A percentile compares a stretch with the other conserved stretches of the same genome.
These are phyloP conservation scores for Avena eriantha DNA, from an alignment of 176 grass and related monocot genomes.

Conservation along the genomic window DNA sequence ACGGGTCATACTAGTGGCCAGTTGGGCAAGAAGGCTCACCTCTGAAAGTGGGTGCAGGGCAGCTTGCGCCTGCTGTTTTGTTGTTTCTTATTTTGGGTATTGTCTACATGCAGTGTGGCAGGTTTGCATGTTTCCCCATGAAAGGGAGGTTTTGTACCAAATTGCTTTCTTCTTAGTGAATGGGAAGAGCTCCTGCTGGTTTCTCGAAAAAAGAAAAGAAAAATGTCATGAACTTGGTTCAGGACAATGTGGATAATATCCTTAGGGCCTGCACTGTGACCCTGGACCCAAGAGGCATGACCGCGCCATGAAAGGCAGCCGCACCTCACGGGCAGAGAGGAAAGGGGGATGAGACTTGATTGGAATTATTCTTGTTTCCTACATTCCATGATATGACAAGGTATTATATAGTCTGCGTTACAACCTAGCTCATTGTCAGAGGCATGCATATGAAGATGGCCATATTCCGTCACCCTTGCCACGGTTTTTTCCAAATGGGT, in stretches of 20 bases:
- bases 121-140: not conserved
- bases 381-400: not conserved
- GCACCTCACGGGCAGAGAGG: not conserved
- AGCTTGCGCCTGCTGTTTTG: not conserved
- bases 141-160: not conserved
- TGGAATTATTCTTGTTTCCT: not conserved
- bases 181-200: not conserved
- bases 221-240: not conserved
- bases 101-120: not conserved
- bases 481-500: no score
- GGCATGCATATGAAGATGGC: no score
- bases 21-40: not conserved
- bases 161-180: not conserved
- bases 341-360: not conserved
- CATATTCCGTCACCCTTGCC: no score
- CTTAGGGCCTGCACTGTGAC: not conserved
- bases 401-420: not conserved
- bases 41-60: not conserved
- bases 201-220: not conserved
- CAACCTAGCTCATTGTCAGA: not conserved
- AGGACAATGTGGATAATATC: not conserved
- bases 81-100: not conserved
- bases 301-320: not conserved
- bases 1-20: not conserved
- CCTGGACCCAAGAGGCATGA: not conserved